Percentiles rank a stretch among this genome's conserved stretches.
These are phyloP conservation scores for Saposhnikovia divaricata DNA, from an alignment of 129 eudicot genomes.

Conservation along the genomic window DNA sequence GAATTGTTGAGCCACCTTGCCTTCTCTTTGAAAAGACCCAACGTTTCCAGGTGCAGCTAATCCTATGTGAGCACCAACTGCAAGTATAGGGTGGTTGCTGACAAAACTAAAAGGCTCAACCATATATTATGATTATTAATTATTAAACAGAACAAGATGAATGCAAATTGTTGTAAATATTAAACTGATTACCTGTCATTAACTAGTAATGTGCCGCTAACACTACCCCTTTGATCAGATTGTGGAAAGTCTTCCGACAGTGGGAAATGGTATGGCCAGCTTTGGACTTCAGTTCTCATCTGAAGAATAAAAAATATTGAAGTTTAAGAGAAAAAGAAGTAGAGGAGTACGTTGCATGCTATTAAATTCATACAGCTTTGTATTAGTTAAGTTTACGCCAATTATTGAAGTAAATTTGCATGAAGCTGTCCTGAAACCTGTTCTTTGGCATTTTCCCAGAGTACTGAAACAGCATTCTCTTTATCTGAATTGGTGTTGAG, in stretches of 20 bases:
- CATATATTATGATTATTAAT: not conserved
- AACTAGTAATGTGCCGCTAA: constrained; percentile 49
- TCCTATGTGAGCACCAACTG: constrained; percentile 48
- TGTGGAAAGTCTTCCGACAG: constrained; percentile 59
- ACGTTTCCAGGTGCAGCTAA: constrained; percentile 52
- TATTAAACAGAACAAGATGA: not conserved
- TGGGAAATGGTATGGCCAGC: constrained; percentile 71
- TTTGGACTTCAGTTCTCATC: constrained; percentile 56
- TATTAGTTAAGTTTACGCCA: not conserved
- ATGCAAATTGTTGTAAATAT: not conserved
- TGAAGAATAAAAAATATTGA: constrained; percentile 2
- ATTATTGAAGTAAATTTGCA: not conserved
- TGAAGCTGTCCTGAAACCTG: constrained; percentile 24
- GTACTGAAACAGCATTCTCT: constrained; percentile 34
- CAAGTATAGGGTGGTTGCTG: constrained; percentile 22
- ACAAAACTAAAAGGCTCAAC: constrained; percentile 20
- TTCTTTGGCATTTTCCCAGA: constrained; percentile 66
- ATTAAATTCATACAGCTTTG: not conserved
- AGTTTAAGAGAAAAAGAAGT: not conserved
- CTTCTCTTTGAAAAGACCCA: constrained; percentile 60
- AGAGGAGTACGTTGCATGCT: not conserved
- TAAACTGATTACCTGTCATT: constrained; percentile 38
- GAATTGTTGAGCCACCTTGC: constrained; percentile 32
- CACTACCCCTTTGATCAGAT: constrained; percentile 46
- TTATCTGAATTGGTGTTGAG: constrained; percentile 33